These are phyloP conservation scores for Cytospora chrysosperma DNA, from an alignment of 2,329 filamentous ascomycete species.

Conservation along the genomic window DNA sequence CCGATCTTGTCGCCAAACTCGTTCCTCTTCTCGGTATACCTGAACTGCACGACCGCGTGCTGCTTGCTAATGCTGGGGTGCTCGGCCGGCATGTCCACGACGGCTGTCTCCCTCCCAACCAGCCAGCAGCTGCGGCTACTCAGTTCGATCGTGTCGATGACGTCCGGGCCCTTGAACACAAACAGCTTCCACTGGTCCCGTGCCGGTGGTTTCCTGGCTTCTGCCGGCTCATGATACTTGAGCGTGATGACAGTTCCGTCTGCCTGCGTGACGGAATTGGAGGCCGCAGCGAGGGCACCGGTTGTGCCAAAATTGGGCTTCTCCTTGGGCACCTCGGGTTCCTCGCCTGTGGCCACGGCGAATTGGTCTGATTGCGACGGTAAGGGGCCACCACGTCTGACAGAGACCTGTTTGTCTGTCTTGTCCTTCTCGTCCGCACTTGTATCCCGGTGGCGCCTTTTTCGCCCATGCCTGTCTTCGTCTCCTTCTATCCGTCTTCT, in stretches of 20 bases:
- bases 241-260: conserved; percentile 75
- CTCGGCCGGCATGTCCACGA: conserved; percentile 81
- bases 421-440: neutral
- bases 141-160: conserved; percentile 80
- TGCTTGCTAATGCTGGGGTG: conserved; percentile 95
- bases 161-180: conserved; percentile 80
- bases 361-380: conserved; percentile 62
- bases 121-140: conserved; percentile 83
- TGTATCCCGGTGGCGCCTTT: neutral
- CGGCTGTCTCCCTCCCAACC: conserved; percentile 73
- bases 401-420: conserved; percentile 8
- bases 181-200: conserved; percentile 86
- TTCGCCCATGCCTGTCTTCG: neutral
- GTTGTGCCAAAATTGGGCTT: conserved; percentile 84
- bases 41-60: conserved; percentile 92
- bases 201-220: conserved; percentile 82
- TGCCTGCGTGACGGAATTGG: conserved; percentile 71
- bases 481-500: conserved; percentile 4
- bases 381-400: conserved; percentile 47
- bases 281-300: conserved; percentile 81
- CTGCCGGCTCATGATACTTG: conserved; percentile 94
- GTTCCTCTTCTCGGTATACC: conserved; percentile 77
- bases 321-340: conserved; percentile 66
- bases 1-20: conserved; percentile 84
- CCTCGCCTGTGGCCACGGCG: conserved; percentile 51